These are phyloP conservation scores for Globisporangium middletonii DNA, from an alignment of 352 stramenopile species.

Conservation along the genomic window DNA sequence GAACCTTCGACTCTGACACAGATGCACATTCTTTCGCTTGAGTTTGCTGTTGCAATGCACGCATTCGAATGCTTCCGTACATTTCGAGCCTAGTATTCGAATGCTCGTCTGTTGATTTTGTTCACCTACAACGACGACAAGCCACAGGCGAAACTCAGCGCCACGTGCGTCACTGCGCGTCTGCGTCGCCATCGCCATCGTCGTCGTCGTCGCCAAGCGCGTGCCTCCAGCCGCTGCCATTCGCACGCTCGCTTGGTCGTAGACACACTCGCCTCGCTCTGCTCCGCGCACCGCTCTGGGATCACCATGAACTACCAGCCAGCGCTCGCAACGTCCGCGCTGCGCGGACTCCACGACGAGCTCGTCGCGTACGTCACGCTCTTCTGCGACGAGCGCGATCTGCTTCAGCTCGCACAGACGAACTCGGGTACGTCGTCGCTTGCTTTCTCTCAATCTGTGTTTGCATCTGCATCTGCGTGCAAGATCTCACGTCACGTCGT, in stretches of 20 bases:
- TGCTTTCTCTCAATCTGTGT: not conserved
- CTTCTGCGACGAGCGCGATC: conserved; percentile 54
- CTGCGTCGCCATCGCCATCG: not conserved
- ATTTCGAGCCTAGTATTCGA: not conserved
- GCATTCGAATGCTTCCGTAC: no score
- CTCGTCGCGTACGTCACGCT: conserved; percentile 74
- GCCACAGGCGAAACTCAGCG: no score
- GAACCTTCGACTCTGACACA: no score
- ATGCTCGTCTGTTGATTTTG: not conserved
- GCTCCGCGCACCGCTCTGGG: not conserved
- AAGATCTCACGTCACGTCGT: no score
- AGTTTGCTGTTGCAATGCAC: no score
- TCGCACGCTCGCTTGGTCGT: not conserved
- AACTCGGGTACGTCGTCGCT: conserved; percentile 56
- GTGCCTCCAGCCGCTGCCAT: not conserved
- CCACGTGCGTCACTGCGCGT: conserved; percentile 2
- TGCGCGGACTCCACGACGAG: conserved; percentile 67
- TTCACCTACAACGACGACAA: not conserved
- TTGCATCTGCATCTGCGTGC: not conserved
- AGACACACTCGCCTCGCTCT: not conserved
- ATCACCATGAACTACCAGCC: conserved; percentile 42
- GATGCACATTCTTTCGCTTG: no score
- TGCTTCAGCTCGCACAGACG: conserved; percentile 56
- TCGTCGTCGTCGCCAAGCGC: not conserved
- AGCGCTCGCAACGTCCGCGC: conserved; percentile 47